phyloP scores from a whole-genome alignment of 2,329 filamentous ascomycete genomes.

The Fusarium foetens region DNA sequence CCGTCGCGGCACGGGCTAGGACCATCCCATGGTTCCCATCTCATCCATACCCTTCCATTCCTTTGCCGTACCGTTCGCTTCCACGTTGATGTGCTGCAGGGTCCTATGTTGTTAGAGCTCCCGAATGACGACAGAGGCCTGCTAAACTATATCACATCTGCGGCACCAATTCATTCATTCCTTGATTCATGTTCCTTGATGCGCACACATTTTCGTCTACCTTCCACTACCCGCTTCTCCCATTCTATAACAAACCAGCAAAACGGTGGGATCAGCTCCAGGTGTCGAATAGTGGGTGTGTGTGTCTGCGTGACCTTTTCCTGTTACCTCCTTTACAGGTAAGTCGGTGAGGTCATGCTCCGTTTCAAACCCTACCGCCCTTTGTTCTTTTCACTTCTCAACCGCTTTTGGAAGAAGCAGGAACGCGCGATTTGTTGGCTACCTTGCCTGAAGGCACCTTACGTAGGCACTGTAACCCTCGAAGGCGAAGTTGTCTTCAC shows the following conservation, averaged over 20 bases:
- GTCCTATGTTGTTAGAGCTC: slow-evolving; percentile 7
- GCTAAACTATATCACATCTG: slow-evolving; percentile 1
- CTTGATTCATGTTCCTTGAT: not conserved
- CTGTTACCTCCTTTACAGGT: slow-evolving; percentile 20
- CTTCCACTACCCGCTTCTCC: not conserved
- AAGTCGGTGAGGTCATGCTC: slow-evolving; percentile 30
- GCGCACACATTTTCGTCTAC: not conserved
- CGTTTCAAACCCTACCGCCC: slow-evolving; percentile 8
- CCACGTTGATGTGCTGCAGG: slow-evolving; percentile 38
- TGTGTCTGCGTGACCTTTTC: slow-evolving; percentile 8
- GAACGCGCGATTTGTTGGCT: slow-evolving; percentile 26
- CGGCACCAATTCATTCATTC: slow-evolving; percentile 7
- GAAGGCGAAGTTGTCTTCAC: not conserved
- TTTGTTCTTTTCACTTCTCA: slow-evolving; percentile 3
- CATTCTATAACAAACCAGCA: not conserved
- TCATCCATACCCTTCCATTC: not conserved
- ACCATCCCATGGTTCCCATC: slow-evolving; percentile 22
- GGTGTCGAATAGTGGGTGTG: not conserved
- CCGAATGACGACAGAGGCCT: slow-evolving; percentile 14
- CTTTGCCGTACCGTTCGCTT: slow-evolving; percentile 21
- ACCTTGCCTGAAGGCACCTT: not conserved
- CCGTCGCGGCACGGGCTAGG: slow-evolving; percentile 34
- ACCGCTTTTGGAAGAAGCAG: not conserved
- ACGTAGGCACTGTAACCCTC: slow-evolving; percentile 1
- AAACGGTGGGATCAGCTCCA: slow-evolving; percentile 2